These are phyloP conservation scores for Collybia nuda DNA, from an alignment of 768 basidiomycete genomes.

Conservation along the genomic window DNA sequence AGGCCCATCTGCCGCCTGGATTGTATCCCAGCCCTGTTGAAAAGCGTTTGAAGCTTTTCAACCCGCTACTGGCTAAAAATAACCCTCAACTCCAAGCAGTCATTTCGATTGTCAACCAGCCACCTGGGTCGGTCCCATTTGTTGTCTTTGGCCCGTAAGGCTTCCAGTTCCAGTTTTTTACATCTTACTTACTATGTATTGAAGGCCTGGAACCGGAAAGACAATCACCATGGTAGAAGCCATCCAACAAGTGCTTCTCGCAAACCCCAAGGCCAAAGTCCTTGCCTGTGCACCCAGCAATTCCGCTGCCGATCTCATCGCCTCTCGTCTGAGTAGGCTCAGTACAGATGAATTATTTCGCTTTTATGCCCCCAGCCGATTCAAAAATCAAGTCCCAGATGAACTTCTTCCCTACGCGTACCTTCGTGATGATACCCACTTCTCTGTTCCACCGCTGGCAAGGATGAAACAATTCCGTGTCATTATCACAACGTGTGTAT, in stretches of 20 bases:
- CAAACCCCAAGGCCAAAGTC: slow-evolving; percentile 38
- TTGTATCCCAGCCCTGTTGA: slow-evolving; percentile 9
- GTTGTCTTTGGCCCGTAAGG: slow-evolving; percentile 64
- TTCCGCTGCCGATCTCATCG: slow-evolving; percentile 62
- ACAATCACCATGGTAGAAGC: slow-evolving; percentile 64
- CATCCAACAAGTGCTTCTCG: slow-evolving; percentile 48
- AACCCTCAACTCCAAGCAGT: slow-evolving; percentile 49
- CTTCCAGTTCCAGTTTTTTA: background rate
- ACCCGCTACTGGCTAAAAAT: slow-evolving; percentile 46
- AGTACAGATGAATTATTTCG: slow-evolving; percentile 45
- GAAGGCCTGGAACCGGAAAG: slow-evolving; percentile 65
- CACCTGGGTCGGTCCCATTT: slow-evolving; percentile 52
- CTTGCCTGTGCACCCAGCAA: slow-evolving; percentile 67
- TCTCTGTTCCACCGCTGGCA: slow-evolving; percentile 37
- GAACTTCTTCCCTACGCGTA: slow-evolving; percentile 37
- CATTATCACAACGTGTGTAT: slow-evolving; percentile 66
- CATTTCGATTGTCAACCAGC: slow-evolving; percentile 38
- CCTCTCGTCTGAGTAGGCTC: slow-evolving; percentile 38
- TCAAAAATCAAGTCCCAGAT: slow-evolving; percentile 43
- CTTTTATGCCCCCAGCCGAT: slow-evolving; percentile 52
- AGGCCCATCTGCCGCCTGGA: slow-evolving; percentile 22
- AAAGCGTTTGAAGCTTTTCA: slow-evolving; percentile 27
- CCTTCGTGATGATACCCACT: slow-evolving; percentile 30
- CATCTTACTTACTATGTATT: slow-evolving; percentile 1
- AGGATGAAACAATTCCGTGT: slow-evolving; percentile 45